These are phyloP conservation scores for Actinomortierella wolfii DNA, from an alignment of 371 early-diverging fungal species.

Conservation along the genomic window DNA sequence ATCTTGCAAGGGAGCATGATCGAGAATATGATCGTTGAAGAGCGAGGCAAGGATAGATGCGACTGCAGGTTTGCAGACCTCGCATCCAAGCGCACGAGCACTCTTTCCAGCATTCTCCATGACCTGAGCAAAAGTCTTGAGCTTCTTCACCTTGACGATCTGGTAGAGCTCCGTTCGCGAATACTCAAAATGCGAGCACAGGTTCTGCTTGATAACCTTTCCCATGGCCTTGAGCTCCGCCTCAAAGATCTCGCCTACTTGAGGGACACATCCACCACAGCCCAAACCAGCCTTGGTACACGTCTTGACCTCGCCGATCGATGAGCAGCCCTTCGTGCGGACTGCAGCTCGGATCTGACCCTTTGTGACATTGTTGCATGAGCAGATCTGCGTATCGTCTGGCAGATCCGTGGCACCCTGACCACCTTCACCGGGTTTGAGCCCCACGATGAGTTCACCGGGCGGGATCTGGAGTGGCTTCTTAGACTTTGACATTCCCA, in stretches of 20 bases:
- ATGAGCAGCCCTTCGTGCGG: conserved; percentile 48
- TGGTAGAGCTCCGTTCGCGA: conserved; percentile 67
- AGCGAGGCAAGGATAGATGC: conserved; percentile 72
- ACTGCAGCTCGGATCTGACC: conserved; percentile 56
- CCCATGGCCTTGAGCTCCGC: conserved; percentile 63
- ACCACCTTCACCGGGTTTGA: conserved; percentile 45
- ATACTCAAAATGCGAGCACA: conserved; percentile 67
- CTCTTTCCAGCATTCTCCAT: conserved; percentile 51
- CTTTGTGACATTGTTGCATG: conserved; percentile 73
- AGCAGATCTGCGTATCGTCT: conserved; percentile 73
- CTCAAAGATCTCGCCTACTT: conserved; percentile 63
- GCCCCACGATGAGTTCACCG: conserved; percentile 62
- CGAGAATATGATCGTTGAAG: conserved; percentile 68
- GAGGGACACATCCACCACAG: conserved; percentile 68
- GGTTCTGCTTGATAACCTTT: conserved; percentile 51
- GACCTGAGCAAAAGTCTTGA: conserved; percentile 56
- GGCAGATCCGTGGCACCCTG: conserved; percentile 56
- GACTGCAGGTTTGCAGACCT: conserved; percentile 68
- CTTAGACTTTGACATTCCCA: conserved; percentile 54
- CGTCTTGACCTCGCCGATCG: conserved; percentile 60
- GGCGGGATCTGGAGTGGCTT: conserved; percentile 57
- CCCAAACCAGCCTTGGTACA: conserved; percentile 65
- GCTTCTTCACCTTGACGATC: conserved; percentile 61
- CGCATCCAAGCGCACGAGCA: conserved; percentile 51
- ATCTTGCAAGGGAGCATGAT: conserved; percentile 62